Evolutionary conservation across 805 yeast genomes (phyloP).

Genomic region (Saccharomycopsis microspora): DNA sequence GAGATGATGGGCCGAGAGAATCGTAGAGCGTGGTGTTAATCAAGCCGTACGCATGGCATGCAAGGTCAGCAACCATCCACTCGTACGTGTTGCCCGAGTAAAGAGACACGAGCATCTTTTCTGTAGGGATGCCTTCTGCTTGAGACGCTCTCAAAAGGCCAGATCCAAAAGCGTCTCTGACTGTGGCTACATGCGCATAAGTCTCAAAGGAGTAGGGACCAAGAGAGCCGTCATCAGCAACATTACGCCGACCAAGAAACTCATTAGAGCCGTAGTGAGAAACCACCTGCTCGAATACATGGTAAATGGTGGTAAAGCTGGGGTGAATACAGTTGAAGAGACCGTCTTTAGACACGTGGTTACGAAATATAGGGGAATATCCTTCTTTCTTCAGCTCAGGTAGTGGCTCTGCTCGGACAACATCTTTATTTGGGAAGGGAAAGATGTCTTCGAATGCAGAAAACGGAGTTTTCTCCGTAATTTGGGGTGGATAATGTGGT

Average conservation of each 20-base stretch:
- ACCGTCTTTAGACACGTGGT: constrained; percentile 23
- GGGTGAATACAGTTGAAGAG: constrained; percentile 22
- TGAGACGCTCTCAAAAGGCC: constrained; percentile 29
- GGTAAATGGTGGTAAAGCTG: constrained; percentile 25
- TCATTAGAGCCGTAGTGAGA: constrained; percentile 17
- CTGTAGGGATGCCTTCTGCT: constrained; percentile 18
- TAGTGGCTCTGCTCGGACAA: no score
- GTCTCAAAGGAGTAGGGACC: constrained; percentile 18
- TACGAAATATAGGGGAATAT: constrained; percentile 42
- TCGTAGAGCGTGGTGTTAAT: constrained; percentile 44
- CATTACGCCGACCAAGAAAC: constrained; percentile 22
- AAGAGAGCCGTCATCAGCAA: neutral
- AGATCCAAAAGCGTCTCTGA: constrained; percentile 33
- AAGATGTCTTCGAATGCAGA: no score
- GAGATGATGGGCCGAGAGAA: constrained; percentile 46
- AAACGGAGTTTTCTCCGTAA: no score
- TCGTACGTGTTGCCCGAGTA: constrained; percentile 40
- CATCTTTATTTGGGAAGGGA: no score
- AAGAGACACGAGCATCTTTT: constrained; percentile 18
- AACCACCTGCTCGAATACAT: constrained; percentile 23
- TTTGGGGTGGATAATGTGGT: no score
- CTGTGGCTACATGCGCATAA: constrained; percentile 26
- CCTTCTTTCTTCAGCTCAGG: constrained; percentile 24
- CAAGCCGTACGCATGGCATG: constrained; percentile 46
- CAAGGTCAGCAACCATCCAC: constrained; percentile 63